Evolutionary conservation across 2,329 filamentous ascomycete genomes (phyloP).

Genomic region (Pseudodiploospora longispora): DNA sequence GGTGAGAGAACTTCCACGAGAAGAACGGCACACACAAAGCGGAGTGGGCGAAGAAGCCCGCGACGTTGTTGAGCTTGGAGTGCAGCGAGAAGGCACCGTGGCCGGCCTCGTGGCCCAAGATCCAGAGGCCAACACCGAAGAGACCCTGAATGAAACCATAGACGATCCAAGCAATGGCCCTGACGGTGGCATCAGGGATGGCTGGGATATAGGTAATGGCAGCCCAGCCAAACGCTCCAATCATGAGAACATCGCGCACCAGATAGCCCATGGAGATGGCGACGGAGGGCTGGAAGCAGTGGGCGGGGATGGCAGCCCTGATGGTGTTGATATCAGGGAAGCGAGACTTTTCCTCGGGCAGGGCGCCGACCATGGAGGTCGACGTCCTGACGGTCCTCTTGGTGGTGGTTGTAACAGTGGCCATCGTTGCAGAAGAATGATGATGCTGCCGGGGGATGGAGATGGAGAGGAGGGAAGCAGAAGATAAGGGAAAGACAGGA

Average conservation of each 20-base stretch:
- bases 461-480: no score
- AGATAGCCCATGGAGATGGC: slow-evolving; percentile 33
- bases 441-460: no score
- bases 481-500: no score
- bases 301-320: slow-evolving; percentile 42
- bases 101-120: slow-evolving; percentile 63
- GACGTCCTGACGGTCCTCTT: no score
- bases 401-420: no score
- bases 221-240: slow-evolving; percentile 38
- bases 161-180: slow-evolving; percentile 41
- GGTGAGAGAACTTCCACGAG: slow-evolving; percentile 64
- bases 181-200: slow-evolving; percentile 35
- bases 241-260: slow-evolving; percentile 45
- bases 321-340: slow-evolving; percentile 8
- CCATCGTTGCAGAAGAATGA: no score
- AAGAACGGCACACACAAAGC: slow-evolving; percentile 62
- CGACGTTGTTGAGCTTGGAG: slow-evolving; percentile 47
- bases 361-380: background rate
- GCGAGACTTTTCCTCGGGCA: slow-evolving; percentile 5
- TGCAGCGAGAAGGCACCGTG: slow-evolving; percentile 59
- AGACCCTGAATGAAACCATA: slow-evolving; percentile 60
- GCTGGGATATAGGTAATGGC: slow-evolving; percentile 46
- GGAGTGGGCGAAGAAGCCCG: slow-evolving; percentile 60
- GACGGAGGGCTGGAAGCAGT: slow-evolving; percentile 46
- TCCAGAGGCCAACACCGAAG: slow-evolving; percentile 61